A percentile compares a stretch with the other conserved stretches of the same genome.
phyloP scores from a whole-genome alignment of 768 basidiomycete genomes.

The Termitomyces sp. region DNA sequence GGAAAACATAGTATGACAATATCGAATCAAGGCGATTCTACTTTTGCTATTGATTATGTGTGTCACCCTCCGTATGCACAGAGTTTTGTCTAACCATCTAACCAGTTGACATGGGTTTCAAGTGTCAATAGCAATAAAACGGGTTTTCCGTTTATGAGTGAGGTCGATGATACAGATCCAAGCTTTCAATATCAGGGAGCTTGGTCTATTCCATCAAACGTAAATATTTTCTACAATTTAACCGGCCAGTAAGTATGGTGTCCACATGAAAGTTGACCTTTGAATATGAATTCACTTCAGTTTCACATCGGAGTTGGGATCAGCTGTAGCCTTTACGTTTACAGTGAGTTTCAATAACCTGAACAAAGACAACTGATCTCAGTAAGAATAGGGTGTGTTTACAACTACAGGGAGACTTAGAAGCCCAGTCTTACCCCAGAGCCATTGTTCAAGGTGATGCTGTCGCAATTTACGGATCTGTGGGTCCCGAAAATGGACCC shows the following conservation, averaged over 20 bases:
- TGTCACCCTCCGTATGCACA: background rate
- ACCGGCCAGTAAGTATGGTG: background rate
- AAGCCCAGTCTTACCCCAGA: background rate
- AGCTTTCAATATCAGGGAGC: background rate
- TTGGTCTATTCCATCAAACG: background rate
- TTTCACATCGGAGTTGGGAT: background rate
- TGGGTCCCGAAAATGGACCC: background rate
- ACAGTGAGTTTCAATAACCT: background rate
- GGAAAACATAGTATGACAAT: background rate
- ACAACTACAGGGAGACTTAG: too few relatives aligned
- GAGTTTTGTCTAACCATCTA: background rate
- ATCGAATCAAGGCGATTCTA: background rate
- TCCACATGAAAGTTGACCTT: background rate
- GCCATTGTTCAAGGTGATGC: slow-evolving; percentile 6
- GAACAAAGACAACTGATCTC: background rate
- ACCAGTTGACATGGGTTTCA: background rate
- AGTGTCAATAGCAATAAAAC: background rate
- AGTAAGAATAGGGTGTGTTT: background rate
- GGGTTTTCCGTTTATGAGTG: background rate
- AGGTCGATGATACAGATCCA: background rate
- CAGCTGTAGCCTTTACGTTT: background rate
- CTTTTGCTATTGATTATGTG: background rate
- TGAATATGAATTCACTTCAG: background rate
- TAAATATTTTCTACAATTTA: background rate
- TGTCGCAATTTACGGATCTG: slow-evolving; percentile 2